Base-by-base conservation (phyloP, 495 filamentous ascomycete species). In the Penicillium silybi region DNA sequence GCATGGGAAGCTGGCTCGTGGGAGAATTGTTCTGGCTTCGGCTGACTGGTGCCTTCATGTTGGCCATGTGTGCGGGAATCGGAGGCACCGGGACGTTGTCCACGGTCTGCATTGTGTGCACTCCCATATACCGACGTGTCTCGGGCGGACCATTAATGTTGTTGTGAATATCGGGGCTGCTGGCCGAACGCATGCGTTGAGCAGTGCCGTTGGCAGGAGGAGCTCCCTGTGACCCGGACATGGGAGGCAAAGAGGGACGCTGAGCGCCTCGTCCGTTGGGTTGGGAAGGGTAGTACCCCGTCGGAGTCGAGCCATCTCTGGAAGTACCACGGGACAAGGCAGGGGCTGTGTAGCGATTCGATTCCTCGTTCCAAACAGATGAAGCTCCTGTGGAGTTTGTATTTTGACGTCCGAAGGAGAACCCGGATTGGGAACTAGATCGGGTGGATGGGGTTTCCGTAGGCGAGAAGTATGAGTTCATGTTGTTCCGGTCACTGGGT, bases 391-490 rank as follows among this genome's bases (percentile, higher is more conserved):
- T 73, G n/a, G 63, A 66, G 42, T 64, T 63, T n/a, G 63, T 66
- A 25, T 66, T 66, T 58, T 92, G 84, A 25, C 92, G 84, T 44
- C 92, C 85, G 63, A 95, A 96, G 6, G 84, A 82, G 61, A 86
- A 92, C 52, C 81, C 78, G 29, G 82, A 80, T 43, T 83, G 81
- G 46, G 89, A 93, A 69, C 87, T 95, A 7, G 89, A 90, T 41
- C 92, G 81, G 6, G 86, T 87, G 2, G 90, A 95, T 17, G 93
- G 90, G 1, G 91, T 92, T 50, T 97, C 91, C 11, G 79, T 80
- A 1, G 93, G 93, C 1, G 92, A 97, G 66, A 98, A 98, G 65
- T 96, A 97, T 7, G 91, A 96, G 42, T 86, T 83, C 22, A 78
- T 77, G 52, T 71, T 63, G 51, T 71, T 63, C 49, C 75, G 67